Evolutionary conservation across 768 basidiomycete genomes (phyloP).

Genomic region (Suillus luteus): DNA sequence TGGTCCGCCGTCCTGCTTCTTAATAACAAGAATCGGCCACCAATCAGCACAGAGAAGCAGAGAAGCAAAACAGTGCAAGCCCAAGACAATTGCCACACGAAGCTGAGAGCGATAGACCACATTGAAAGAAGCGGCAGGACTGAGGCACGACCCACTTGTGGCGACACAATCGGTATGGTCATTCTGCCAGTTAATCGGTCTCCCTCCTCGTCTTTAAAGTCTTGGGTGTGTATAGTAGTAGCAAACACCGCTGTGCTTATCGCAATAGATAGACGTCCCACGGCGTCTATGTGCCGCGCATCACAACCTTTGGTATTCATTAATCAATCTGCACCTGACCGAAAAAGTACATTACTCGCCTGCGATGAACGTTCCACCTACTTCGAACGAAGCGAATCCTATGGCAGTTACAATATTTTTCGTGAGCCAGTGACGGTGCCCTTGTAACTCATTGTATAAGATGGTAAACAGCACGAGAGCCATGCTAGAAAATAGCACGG

Average conservation of each 20-base stretch:
- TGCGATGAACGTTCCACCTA: background rate
- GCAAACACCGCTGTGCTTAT: background rate
- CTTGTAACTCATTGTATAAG: background rate
- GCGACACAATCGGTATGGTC: background rate
- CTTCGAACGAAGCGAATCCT: background rate
- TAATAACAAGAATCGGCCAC: background rate
- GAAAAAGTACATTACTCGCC: background rate
- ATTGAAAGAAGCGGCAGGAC: background rate
- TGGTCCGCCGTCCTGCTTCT: background rate
- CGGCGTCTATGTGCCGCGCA: background rate
- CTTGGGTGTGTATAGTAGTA: background rate
- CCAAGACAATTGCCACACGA: background rate
- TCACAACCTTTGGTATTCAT: background rate
- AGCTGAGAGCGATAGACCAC: background rate
- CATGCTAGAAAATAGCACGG: background rate
- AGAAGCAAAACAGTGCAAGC: background rate
- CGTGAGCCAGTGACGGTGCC: background rate
- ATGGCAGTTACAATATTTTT: background rate
- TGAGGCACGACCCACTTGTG: background rate
- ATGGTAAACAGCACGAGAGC: background rate
- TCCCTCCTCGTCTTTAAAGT: background rate
- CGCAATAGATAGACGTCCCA: background rate
- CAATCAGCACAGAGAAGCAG: background rate
- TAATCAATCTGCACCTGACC: background rate
- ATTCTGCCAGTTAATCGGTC: background rate